Percentiles rank a stretch among this genome's conserved stretches.
phyloP scores from a whole-genome alignment of 257 asterid genomes.

The Plantago elongata region DNA sequence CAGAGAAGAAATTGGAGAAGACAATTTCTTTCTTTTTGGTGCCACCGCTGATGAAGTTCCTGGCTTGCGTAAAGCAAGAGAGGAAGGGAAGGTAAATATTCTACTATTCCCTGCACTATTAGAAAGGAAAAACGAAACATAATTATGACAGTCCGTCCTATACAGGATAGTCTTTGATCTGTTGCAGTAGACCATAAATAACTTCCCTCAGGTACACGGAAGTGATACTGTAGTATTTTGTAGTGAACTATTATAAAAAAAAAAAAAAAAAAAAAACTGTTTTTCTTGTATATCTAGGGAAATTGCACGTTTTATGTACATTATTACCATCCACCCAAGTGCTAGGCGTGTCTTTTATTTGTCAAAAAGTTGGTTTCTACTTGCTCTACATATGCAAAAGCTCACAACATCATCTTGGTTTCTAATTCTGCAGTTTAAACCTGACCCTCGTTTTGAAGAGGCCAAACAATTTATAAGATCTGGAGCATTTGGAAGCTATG shows the following conservation, averaged over 20 bases:
- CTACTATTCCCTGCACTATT: too few relatives aligned
- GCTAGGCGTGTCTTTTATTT: neutral
- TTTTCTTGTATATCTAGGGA: too few relatives aligned
- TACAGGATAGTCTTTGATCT: too few relatives aligned
- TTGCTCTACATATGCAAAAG: neutral
- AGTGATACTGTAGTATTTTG: too few relatives aligned
- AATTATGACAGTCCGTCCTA: too few relatives aligned
- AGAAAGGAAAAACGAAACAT: too few relatives aligned
- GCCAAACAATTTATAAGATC: slow-evolving; percentile 84
- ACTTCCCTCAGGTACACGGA: too few relatives aligned
- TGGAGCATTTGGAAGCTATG: slow-evolving; percentile 95
- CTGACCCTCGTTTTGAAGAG: slow-evolving; percentile 95
- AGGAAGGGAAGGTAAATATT: slow-evolving; percentile 67
- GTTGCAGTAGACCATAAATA: too few relatives aligned
- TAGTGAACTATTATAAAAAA: too few relatives aligned
- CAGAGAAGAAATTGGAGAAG: slow-evolving; percentile 89
- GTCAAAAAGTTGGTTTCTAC: neutral
- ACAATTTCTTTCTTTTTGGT: slow-evolving; percentile 92
- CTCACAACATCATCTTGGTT: slow-evolving; percentile 6
- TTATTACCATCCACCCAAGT: neutral
- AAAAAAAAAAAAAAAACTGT: too few relatives aligned
- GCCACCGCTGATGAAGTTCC: slow-evolving; percentile 92
- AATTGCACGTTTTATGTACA: too few relatives aligned
- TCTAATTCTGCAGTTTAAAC: slow-evolving; percentile 59
- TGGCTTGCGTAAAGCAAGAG: slow-evolving; percentile 81